Conservation (phyloP, 1,284 basidiomycete genomes). For the Cystobasidium pallidum region DNA sequence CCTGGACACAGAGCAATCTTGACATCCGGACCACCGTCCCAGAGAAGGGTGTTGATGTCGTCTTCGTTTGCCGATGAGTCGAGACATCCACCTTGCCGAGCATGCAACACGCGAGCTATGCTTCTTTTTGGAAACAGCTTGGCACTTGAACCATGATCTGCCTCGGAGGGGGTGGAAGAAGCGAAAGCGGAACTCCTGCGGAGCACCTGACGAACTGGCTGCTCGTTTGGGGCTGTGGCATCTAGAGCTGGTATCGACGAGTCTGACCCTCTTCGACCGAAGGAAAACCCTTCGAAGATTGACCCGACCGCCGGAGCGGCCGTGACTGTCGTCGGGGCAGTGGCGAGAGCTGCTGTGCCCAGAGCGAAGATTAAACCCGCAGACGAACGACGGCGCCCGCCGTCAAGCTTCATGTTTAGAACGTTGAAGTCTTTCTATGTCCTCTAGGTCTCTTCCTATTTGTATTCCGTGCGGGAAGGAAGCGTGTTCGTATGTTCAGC, state of each 20-base stretch:
- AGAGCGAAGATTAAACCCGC: constrained; percentile 34
- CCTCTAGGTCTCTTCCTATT: neutral
- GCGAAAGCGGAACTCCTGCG: constrained; percentile 18
- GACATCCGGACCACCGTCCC: constrained; percentile 55
- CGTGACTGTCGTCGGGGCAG: constrained; percentile 1
- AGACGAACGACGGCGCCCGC: constrained; percentile 27
- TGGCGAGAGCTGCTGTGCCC: constrained; percentile 30
- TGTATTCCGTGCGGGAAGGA: neutral
- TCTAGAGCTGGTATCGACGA: neutral
- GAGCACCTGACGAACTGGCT: neutral
- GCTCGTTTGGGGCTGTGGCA: neutral
- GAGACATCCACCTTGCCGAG: constrained; percentile 45
- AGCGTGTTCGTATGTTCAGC: neutral
- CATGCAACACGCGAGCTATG: constrained; percentile 27
- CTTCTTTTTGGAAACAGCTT: constrained; percentile 21
- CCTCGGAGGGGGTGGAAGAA: constrained; percentile 9
- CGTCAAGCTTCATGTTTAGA: constrained; percentile 19
- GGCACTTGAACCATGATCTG: neutral
- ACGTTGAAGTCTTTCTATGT: neutral
- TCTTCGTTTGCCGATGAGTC: constrained; percentile 48
- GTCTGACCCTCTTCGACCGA: constrained; percentile 28
- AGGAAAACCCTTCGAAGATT: constrained; percentile 18
- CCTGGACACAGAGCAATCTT: constrained; percentile 59
- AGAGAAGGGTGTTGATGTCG: constrained; percentile 49
- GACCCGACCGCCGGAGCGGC: constrained; percentile 26